phyloP scores from a whole-genome alignment of 805 yeast genomes.

The Candida boleticola region DNA sequence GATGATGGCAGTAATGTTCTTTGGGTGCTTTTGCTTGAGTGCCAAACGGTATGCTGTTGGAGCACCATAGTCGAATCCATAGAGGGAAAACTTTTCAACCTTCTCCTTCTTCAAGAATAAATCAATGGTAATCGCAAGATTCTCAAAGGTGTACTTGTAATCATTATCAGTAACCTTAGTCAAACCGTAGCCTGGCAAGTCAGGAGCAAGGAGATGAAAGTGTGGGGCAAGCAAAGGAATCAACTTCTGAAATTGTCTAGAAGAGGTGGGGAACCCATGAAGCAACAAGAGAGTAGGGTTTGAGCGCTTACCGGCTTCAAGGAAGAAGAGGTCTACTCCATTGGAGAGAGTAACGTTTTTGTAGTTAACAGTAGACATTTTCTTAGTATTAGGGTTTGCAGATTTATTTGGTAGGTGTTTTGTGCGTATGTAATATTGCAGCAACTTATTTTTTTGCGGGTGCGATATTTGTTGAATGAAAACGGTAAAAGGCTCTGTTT shows the following conservation, averaged over 20 bases:
- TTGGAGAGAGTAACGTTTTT: constrained; percentile 5
- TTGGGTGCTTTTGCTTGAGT: constrained; percentile 23
- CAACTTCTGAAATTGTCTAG: constrained; percentile 35
- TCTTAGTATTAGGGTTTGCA: too few species aligned
- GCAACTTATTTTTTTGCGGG: too few species aligned
- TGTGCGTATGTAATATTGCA: too few species aligned
- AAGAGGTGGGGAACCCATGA: constrained; percentile 47
- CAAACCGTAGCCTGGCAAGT: constrained; percentile 43
- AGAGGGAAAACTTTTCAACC: constrained; percentile 27
- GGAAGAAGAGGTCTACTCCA: constrained; percentile 15
- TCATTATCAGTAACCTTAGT: constrained; percentile 20
- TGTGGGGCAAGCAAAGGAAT: constrained; percentile 34
- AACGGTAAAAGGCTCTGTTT: too few species aligned
- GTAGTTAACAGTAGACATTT: neutral
- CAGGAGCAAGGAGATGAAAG: constrained; percentile 44
- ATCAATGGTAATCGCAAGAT: constrained; percentile 27
- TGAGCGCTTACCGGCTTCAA: constrained; percentile 13
- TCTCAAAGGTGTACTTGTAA: constrained; percentile 29
- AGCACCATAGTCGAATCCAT: constrained; percentile 45
- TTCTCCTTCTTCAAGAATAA: constrained; percentile 24
- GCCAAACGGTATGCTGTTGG: constrained; percentile 42
- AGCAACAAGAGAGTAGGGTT: constrained; percentile 35
- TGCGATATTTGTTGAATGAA: too few species aligned
- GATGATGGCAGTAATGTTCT: constrained; percentile 27
- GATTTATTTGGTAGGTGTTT: too few species aligned